A percentile compares a stretch with the other conserved stretches of the same genome.
Conservation (phyloP, 768 basidiomycete species). For the Mycena polygramma region DNA sequence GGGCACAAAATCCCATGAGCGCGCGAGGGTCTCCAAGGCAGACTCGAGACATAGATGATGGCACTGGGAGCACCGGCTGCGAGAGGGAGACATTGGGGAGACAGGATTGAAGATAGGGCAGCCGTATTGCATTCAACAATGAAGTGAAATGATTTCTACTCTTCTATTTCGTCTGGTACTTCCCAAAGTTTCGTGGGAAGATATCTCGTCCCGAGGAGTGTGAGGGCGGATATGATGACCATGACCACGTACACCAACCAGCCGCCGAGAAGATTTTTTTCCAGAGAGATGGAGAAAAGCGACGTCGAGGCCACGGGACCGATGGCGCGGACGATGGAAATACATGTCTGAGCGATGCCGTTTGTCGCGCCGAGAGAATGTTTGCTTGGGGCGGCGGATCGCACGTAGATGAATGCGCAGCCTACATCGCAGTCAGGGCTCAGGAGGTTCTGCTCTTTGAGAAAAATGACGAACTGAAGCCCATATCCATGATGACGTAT, state of each 20-base stretch:
- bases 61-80: too few relatives aligned
- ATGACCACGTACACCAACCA: conserved; percentile 6
- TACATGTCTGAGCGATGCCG: conserved; percentile 1
- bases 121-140: too few relatives aligned
- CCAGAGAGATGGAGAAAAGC: conserved; percentile 6
- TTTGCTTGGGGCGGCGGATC: conserved; percentile 1
- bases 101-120: too few relatives aligned
- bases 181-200: conserved; percentile 6
- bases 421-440: background rate
- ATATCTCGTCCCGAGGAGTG: background rate
- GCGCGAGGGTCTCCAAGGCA: too few relatives aligned
- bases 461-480: background rate
- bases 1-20: too few relatives aligned
- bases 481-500: conserved; percentile 10
- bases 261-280: conserved; percentile 3
- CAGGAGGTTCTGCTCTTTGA: too few relatives aligned
- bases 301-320: conserved; percentile 1
- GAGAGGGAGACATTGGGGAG: too few relatives aligned
- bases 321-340: background rate
- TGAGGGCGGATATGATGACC: background rate
- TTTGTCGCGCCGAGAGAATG: conserved; percentile 7
- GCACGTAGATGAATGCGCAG: conserved; percentile 11
- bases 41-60: too few relatives aligned
- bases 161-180: conserved; percentile 1
- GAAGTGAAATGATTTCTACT: background rate